phyloP scores from a whole-genome alignment of 108 stramenopile species.

The Cyclotella sp. region DNA sequence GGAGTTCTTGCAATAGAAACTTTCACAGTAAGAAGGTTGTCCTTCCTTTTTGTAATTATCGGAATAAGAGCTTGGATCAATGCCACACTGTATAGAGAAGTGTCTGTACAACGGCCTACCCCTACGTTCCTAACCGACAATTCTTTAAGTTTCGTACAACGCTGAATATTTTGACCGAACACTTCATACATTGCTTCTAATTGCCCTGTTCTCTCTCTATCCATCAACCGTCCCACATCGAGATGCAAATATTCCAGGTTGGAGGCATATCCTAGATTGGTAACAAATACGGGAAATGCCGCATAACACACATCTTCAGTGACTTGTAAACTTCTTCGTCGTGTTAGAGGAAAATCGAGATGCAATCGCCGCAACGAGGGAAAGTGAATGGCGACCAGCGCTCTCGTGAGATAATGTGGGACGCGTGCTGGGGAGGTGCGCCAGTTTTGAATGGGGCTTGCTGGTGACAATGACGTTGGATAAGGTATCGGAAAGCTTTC shows the following conservation, averaged over 20 bases:
- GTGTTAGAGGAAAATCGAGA: constrained; percentile 27
- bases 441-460: background rate
- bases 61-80: constrained; percentile 13
- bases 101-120: constrained; percentile 11
- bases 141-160: constrained; percentile 25
- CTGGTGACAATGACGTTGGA: background rate
- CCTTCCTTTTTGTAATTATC: background rate
- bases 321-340: constrained; percentile 9
- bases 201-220: constrained; percentile 6
- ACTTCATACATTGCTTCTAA: constrained; percentile 30
- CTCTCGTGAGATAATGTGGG: constrained; percentile 27
- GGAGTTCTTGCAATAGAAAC: constrained; percentile 3
- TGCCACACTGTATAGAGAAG: constrained; percentile 23
- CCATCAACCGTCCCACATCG: constrained; percentile 22
- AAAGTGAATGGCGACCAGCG: constrained; percentile 25
- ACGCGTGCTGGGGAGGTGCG: constrained; percentile 8
- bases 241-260: constrained; percentile 26
- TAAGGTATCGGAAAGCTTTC: constrained; percentile 7
- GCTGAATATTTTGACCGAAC: constrained; percentile 15
- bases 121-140: constrained; percentile 15
- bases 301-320: constrained; percentile 23
- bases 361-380: constrained; percentile 18
- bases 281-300: constrained; percentile 24
- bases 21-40: background rate
- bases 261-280: constrained; percentile 17